Base-by-base conservation (phyloP, 768 basidiomycete genomes). In the Pulveroboletus sp. region DNA sequence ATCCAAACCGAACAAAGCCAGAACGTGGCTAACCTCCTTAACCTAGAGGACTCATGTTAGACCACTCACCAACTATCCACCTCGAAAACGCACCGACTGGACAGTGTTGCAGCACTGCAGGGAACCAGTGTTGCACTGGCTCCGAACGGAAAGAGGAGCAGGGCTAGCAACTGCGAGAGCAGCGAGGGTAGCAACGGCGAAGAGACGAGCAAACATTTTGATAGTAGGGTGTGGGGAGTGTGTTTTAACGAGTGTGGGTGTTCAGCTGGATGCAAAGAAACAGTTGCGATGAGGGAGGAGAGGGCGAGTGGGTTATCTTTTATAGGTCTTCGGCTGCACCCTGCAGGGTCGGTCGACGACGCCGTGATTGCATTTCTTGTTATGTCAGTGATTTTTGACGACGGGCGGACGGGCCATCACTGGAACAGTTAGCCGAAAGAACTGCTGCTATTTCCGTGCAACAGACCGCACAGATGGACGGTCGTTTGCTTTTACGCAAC, bases 161-260 rank as follows among this genome's bases (percentile, higher is more conserved):
- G 56, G 49, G 14, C 39, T 5, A 2, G 57, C 55, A 5, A 56
- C 40, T 3, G 47, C 59, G 45, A 60, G 31, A 5, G 48, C 61
- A 47, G 30, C 57, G 27, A 62, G 39, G 15, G 52, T 46, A 17
- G 51, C 59, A 42, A 58, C 39, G 8, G 50, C 53, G 8, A 54
- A 52, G 26, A 54, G 17, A 49, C 55, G 52, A 52, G 53, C 39
- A 28, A 59, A 60, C 59, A 60, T 60, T 31, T 21, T 46, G 49
- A 50, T 50, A 2, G 1, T 46, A 31, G 43, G 35, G 38, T 39
- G 28, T 35, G 31, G 5, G 47, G 14, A 18, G 27, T 39, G 21
- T 10, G 39, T 4, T 24, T 24, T 44, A 54, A 50, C 14, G 55
- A 54, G n/a, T 54, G 55, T 39, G 32, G 48, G 3, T 24, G 15